These are phyloP conservation scores for Cystobasidium slooffiae DNA, from an alignment of 1,284 basidiomycete genomes.

Conservation along the genomic window DNA sequence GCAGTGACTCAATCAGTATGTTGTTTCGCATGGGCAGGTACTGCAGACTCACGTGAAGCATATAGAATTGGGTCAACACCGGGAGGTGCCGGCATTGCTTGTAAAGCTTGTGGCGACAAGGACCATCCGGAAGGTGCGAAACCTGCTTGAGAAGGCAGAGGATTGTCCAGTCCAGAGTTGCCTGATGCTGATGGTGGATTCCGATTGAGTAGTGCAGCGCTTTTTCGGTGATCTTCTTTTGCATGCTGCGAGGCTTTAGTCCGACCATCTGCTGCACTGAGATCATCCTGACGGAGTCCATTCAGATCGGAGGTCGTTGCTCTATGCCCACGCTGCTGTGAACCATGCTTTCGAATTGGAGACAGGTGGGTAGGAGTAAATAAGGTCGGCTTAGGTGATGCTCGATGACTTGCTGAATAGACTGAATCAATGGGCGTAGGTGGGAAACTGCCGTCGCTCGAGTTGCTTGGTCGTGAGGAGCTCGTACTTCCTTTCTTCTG, in stretches of 20 bases:
- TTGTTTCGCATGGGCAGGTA: neutral
- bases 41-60: slow-evolving; percentile 24
- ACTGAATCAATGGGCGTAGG: slow-evolving; percentile 22
- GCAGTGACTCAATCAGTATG: neutral
- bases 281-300: too few relatives aligned
- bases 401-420: neutral
- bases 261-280: too few relatives aligned
- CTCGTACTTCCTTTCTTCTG: neutral
- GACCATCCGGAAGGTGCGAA: neutral
- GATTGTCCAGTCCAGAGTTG: neutral
- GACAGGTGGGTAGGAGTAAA: neutral
- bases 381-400: neutral
- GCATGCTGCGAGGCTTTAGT: too few relatives aligned
- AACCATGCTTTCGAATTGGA: neutral
- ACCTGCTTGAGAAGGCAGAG: too few relatives aligned
- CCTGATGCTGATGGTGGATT: neutral
- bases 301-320: too few relatives aligned
- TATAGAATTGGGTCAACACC: slow-evolving; percentile 37
- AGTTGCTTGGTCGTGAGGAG: slow-evolving; percentile 16
- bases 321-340: too few relatives aligned
- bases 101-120: slow-evolving; percentile 26
- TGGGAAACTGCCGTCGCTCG: slow-evolving; percentile 23
- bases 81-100: slow-evolving; percentile 26
- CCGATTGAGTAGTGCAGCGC: too few relatives aligned
- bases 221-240: too few relatives aligned